These are phyloP conservation scores for Entoloma clypeatum DNA, from an alignment of 1,284 basidiomycete genomes.

Conservation along the genomic window DNA sequence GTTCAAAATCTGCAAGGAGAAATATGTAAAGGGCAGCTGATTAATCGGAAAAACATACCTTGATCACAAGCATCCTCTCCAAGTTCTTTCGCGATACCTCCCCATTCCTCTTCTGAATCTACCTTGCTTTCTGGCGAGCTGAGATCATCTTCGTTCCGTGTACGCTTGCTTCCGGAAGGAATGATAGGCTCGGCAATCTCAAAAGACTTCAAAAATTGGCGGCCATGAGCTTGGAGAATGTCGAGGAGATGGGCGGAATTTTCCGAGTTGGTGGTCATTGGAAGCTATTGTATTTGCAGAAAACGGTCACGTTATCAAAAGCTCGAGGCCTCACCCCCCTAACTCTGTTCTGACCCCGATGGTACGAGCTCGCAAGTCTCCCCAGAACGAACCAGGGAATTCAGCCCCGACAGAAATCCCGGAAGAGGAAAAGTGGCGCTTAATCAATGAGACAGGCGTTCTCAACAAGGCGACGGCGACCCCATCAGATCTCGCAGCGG, in stretches of 20 bases:
- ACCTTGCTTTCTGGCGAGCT: constrained; percentile 7
- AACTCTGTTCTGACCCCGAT: too few relatives aligned
- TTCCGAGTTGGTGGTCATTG: constrained; percentile 20
- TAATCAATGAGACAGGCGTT: constrained; percentile 66
- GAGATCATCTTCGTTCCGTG: constrained; percentile 16
- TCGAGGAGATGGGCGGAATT: constrained; percentile 43
- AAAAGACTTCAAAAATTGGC: constrained; percentile 59
- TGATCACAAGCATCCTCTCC: constrained; percentile 15
- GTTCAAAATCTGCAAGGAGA: constrained; percentile 30
- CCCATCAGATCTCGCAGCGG: constrained; percentile 15
- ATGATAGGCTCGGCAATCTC: constrained; percentile 23
- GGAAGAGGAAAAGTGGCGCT: constrained; percentile 72
- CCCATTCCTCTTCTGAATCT: constrained; percentile 33
- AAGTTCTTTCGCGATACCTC: constrained; percentile 22
- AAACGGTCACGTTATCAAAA: too few relatives aligned
- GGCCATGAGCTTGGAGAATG: constrained; percentile 62
- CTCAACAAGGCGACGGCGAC: constrained; percentile 38
- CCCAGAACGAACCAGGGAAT: constrained; percentile 17
- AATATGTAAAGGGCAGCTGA: neutral
- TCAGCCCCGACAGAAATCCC: constrained; percentile 46
- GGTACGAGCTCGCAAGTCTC: constrained; percentile 37
- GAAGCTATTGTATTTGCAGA: constrained; percentile 7
- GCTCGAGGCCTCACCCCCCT: too few relatives aligned
- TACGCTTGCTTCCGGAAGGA: constrained; percentile 26
- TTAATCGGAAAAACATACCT: constrained; percentile 6